phyloP scores from a whole-genome alignment of 495 filamentous ascomycete species.

The Penicillium turbatum region DNA sequence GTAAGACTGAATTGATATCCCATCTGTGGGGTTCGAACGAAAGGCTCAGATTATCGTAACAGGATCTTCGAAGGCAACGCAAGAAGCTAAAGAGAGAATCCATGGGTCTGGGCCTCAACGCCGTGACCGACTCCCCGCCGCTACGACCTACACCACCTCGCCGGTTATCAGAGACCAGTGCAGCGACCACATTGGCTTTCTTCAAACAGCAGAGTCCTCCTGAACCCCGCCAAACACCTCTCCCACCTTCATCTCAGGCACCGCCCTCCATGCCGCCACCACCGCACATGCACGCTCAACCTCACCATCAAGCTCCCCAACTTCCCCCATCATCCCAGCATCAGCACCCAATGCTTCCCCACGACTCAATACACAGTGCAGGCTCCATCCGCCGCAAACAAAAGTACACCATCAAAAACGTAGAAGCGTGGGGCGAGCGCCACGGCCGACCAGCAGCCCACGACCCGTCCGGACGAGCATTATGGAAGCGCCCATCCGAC shows the following conservation, averaged over 20 bases:
- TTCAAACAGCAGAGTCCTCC: constrained; percentile 48
- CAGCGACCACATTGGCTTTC: constrained; percentile 49
- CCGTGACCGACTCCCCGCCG: constrained; percentile 39
- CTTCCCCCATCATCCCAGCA: constrained; percentile 14
- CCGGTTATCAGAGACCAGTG: constrained; percentile 46
- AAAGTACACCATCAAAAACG: constrained; percentile 51
- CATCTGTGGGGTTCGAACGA: neutral
- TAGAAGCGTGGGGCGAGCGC: constrained; percentile 48
- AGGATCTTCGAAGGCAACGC: constrained; percentile 47
- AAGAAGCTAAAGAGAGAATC: constrained; percentile 47
- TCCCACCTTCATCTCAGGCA: constrained; percentile 31
- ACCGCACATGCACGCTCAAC: constrained; percentile 23
- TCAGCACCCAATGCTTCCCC: constrained; percentile 29
- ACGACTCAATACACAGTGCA: constrained; percentile 26
- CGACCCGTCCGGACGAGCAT: constrained; percentile 40
- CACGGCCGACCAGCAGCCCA: constrained; percentile 46
- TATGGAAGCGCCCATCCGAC: constrained; percentile 48
- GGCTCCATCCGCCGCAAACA: constrained; percentile 44
- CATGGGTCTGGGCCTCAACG: constrained; percentile 41
- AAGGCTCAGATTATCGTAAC: constrained; percentile 2
- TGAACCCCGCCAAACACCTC: constrained; percentile 39
- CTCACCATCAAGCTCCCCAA: constrained; percentile 14
- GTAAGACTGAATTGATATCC: constrained; percentile 25
- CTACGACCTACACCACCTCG: constrained; percentile 42
- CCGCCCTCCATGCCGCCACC: constrained; percentile 23